These are phyloP conservation scores for Teratosphaeria gauchensis DNA, from an alignment of 2,329 filamentous ascomycete genomes.

Conservation along the genomic window DNA sequence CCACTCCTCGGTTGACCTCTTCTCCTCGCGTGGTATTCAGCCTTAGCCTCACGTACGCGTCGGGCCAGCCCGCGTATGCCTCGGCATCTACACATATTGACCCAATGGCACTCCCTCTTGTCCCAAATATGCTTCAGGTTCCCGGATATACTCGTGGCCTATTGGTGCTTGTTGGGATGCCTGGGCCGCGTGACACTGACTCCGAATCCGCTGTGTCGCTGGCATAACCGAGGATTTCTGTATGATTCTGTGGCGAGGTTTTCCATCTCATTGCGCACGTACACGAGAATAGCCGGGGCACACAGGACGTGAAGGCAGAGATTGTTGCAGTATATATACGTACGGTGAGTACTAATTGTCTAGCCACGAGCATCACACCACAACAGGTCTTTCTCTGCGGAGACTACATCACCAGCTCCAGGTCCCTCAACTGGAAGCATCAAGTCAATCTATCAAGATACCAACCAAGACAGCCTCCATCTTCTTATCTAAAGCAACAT, in stretches of 20 bases:
- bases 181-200: neutral
- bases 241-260: neutral
- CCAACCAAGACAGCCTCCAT: neutral
- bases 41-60: neutral
- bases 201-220: neutral
- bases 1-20: neutral
- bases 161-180: neutral
- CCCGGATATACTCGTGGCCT: neutral
- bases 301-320: neutral
- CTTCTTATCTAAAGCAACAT: neutral
- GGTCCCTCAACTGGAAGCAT: neutral
- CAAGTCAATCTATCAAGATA: neutral
- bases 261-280: neutral
- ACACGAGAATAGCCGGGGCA: neutral
- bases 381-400: neutral
- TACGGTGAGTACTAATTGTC: neutral
- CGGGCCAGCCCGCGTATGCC: neutral
- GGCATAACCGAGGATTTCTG: neutral
- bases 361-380: neutral
- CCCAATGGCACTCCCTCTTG: neutral
- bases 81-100: neutral
- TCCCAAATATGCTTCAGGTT: neutral
- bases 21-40: neutral
- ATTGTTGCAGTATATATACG: neutral
- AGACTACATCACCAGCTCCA: neutral